Base-by-base conservation (phyloP, 2,329 filamentous ascomycete species). In the Sporothrix dimorphospora region DNA sequence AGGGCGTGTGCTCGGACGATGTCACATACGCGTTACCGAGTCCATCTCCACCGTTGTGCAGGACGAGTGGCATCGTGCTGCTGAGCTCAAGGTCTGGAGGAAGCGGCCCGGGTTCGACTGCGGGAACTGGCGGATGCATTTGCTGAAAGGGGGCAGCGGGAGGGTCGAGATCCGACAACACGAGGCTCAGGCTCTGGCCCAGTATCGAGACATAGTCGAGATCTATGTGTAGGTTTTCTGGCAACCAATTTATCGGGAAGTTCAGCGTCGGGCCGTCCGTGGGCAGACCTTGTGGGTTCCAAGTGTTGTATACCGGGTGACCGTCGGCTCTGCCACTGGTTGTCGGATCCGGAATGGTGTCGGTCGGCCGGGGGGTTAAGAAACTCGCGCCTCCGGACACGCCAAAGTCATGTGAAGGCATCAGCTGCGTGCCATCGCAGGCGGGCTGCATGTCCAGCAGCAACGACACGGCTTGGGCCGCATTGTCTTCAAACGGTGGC, bases 241-340 rank as follows among this genome's bases (percentile, higher is more conserved):
- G 61, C 40, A 66, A 40, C 61, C 61, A 66, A 21, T 66, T 66
- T n/a, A 66, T 47, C 4, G 61, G 16, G 4, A 66, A 66, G 40
- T 45, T 30, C 12, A 66, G 40, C 3, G 61, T 16, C 14, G 61
- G 24, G 14, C 24, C 40, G 40, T 66, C 61, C 1, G 61, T 19
- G 4, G 42, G 61, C 16, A 66, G 61, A 9, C 42, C 40, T 16
- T 27, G 40, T 11, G 61, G 5, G 21, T 16, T 47, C 61, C 61
- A 66, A 4, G 42, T 42, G 38, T 65, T 45, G n/a, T 65, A 65
- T 24, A 27, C 59, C n/a, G 21, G 3, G 55, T 8, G n/a, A 6
- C 19, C 27, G 30, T 34, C 27, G 34, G 34, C 30, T 16, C n/a
- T 14, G 6, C 21, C 24, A 30, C 24, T 24, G 24, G 51, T 12